Evolutionary conservation across 192 early-diverging fungal species (phyloP).

Genomic region (Backusella parvicylindrica): DNA sequence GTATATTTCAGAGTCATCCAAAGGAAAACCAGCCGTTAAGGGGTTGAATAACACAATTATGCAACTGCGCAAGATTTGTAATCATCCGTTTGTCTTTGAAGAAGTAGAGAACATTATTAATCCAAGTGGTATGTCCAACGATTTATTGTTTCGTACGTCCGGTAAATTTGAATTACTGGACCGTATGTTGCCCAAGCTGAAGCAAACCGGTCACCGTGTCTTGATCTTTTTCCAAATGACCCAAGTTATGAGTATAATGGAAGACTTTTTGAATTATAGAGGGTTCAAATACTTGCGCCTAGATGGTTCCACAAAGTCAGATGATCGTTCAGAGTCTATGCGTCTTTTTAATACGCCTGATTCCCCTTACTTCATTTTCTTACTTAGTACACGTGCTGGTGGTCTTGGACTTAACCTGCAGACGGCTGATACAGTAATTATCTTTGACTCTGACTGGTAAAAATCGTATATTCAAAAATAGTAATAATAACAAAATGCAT

Average conservation of each 20-base stretch:
- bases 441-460: conserved; percentile 98
- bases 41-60: conserved; percentile 95
- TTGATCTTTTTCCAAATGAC: conserved; percentile 86
- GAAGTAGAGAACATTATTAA: conserved; percentile 87
- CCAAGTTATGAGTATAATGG: conserved; percentile 95
- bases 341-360: conserved; percentile 81
- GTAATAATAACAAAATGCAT: neutral
- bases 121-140: conserved; percentile 65
- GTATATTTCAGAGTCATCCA: conserved; percentile 64
- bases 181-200: conserved; percentile 87
- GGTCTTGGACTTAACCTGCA: conserved; percentile 96
- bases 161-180: conserved; percentile 99
- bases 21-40: conserved; percentile 62
- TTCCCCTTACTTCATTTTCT: conserved; percentile 83
- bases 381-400: conserved; percentile 95
- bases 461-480: neutral
- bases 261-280: conserved; percentile 84
- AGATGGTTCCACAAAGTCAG: conserved; percentile 89
- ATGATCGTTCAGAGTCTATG: conserved; percentile 79
- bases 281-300: conserved; percentile 77
- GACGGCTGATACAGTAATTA: conserved; percentile 97
- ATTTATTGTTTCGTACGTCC: conserved; percentile 74
- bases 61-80: conserved; percentile 98
- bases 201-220: conserved; percentile 75
- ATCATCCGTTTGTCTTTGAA: conserved; percentile 97